Evolutionary conservation across 2,329 filamentous ascomycete genomes (phyloP), one percentile per base, ranked within the genome.

Genomic region (Pseudogymnoascus sp.): DNA sequence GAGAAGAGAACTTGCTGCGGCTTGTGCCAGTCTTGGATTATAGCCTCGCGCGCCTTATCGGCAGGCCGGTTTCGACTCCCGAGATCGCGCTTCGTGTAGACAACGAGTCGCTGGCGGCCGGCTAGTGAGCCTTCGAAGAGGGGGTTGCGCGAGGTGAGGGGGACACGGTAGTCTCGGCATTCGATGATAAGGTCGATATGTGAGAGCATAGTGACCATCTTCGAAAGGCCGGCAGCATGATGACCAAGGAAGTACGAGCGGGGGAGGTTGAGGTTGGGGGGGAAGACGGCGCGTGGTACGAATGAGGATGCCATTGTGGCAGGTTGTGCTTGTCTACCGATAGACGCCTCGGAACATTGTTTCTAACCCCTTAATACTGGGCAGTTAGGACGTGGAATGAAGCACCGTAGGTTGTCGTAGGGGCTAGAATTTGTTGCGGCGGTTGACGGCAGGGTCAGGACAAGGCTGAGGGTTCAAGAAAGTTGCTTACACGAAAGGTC

Each of bases 181-280:
- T 99, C 95, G 72, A 99, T 85, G 62, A 99, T 86, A 46, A 98
- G 86, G 71, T 93, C 89, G 70, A 97, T 90, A 66, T 86, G 87
- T 28, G 87, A 86, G 59, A 99, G 83, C 73, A 90, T 82, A 40
- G 84, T 84, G 73, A 90, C 90, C 88, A 98, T 96, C 73, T 90
- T 89, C 59, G 83, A 80, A 33, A 96, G 81, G 14, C 90, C 95
- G 8, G 89, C 84, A 65, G 86, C 85, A 80, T 99, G 95, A 78
- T 99, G 95, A 66, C 95, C 95, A 56, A 98, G 83, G 78, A 91
- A 99, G 78, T 98, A 99, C 64, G 93, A 95, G 68, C 91, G 87
- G 40, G 90, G 88, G 65, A 98, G 88, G 61, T 87, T 89, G 46
- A 79, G 72, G 70, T 93, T 88, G 46, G 87, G 79, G 40, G 88